A percentile compares a stretch with the other conserved stretches of the same genome.
Evolutionary conservation across 192 early-diverging fungal genomes (phyloP).

Genomic region (Coemansia javaensis): DNA sequence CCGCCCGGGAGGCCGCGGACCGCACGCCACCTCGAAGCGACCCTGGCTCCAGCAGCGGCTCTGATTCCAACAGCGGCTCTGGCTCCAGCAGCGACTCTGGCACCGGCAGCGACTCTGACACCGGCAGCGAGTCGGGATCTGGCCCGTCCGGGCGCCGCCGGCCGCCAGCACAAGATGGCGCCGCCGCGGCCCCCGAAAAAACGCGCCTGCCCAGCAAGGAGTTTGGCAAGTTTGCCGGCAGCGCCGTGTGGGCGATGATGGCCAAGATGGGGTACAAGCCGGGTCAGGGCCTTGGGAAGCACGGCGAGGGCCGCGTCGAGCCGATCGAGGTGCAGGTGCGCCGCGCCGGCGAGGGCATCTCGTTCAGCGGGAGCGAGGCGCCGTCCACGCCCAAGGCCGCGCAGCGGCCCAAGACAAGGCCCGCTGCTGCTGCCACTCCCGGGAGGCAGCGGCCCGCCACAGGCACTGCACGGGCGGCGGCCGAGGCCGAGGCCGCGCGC

Average conservation of each 20-base stretch:
- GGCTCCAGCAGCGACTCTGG: neutral
- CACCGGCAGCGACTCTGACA: slow-evolving; percentile 7
- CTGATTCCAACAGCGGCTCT: neutral
- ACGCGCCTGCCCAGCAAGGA: slow-evolving; percentile 40
- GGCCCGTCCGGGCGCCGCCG: too few relatives aligned
- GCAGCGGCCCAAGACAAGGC: neutral
- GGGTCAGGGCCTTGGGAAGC: slow-evolving; percentile 85
- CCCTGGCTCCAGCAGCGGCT: neutral
- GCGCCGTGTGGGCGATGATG: slow-evolving; percentile 76
- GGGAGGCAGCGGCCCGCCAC: neutral
- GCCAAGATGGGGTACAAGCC: slow-evolving; percentile 85
- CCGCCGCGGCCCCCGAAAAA: neutral
- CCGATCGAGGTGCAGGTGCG: slow-evolving; percentile 87
- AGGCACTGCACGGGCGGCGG: too few relatives aligned
- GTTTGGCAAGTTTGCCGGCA: slow-evolving; percentile 82
- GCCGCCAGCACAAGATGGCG: neutral
- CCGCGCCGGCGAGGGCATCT: slow-evolving; percentile 76
- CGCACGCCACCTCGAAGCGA: too few relatives aligned
- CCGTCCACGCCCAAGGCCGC: neutral
- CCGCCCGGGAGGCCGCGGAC: neutral
- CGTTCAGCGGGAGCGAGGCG: slow-evolving; percentile 75
- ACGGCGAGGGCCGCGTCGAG: slow-evolving; percentile 80
- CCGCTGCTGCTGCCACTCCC: neutral
- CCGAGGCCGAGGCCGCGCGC: neutral
- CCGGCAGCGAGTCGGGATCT: neutral